phyloP scores from a whole-genome alignment of 495 filamentous ascomycete genomes.

The Lasiosphaeriaceae sp. region DNA sequence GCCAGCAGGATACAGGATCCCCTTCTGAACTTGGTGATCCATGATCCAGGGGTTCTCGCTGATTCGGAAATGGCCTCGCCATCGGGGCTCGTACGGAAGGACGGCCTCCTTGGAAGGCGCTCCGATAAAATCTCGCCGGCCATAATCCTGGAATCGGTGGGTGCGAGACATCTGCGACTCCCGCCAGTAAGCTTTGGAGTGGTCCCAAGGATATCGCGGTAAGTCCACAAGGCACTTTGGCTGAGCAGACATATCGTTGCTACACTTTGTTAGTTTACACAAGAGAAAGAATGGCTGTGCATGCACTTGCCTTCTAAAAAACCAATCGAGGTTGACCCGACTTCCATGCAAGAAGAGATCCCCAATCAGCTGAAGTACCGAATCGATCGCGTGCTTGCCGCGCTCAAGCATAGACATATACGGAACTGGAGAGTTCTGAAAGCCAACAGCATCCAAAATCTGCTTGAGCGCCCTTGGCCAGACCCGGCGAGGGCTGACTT shows the following conservation, averaged over 20 bases:
- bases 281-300: not conserved
- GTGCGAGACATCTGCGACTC: conserved; percentile 39
- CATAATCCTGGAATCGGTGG: conserved; percentile 36
- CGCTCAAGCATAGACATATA: conserved; percentile 29
- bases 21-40: conserved; percentile 35
- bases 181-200: conserved; percentile 37
- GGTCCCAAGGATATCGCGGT: conserved; percentile 37
- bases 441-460: conserved; percentile 31
- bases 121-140: conserved; percentile 47
- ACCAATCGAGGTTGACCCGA: conserved; percentile 1
- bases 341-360: not conserved
- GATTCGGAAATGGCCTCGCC: conserved; percentile 43
- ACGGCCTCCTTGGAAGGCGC: conserved; percentile 31
- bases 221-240: conserved; percentile 26
- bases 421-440: conserved; percentile 8
- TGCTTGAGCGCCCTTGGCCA: conserved; percentile 50
- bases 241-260: not conserved
- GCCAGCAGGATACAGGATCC: conserved; percentile 45
- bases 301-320: conserved; percentile 1
- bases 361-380: conserved; percentile 29
- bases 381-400: conserved; percentile 23
- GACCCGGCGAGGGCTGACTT: conserved; percentile 32
- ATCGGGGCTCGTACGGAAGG: conserved; percentile 37
- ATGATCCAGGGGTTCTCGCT: conserved; percentile 41
- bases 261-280: not conserved